Evolutionary conservation across 495 filamentous ascomycete genomes (phyloP).

Genomic region (Durotheca rogersii): DNA sequence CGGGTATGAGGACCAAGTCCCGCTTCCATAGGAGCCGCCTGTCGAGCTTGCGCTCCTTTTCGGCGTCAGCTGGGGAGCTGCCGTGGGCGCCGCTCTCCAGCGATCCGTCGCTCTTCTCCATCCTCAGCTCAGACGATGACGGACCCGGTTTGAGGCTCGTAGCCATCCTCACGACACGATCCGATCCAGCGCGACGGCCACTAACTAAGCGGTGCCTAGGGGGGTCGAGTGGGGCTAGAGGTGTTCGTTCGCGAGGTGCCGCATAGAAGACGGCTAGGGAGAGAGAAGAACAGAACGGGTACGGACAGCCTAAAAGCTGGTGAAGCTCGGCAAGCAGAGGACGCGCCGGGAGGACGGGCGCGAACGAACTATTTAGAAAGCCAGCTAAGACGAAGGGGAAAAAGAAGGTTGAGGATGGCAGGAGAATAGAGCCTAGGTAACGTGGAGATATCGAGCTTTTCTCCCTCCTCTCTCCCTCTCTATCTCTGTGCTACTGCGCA

Average conservation of each 20-base stretch:
- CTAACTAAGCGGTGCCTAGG: too few relatives aligned
- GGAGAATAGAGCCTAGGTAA: background rate
- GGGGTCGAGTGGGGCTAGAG: background rate
- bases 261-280: background rate
- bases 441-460: background rate
- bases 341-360: background rate
- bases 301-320: constrained; percentile 10
- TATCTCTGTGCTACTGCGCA: too few relatives aligned
- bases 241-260: background rate
- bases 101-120: constrained; percentile 8
- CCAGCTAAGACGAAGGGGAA: background rate
- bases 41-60: constrained; percentile 18
- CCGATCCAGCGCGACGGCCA: background rate
- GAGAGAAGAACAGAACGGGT: too few relatives aligned
- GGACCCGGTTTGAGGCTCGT: background rate
- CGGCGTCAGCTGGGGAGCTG: background rate
- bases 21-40: constrained; percentile 21
- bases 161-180: constrained; percentile 5
- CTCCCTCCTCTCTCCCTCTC: background rate
- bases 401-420: too few relatives aligned
- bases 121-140: background rate
- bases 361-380: background rate
- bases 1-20: constrained; percentile 25
- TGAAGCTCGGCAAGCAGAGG: too few relatives aligned
- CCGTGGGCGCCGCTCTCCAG: background rate